A percentile compares a stretch with the other conserved stretches of the same genome.
Evolutionary conservation across 805 yeast genomes (phyloP).

Genomic region (Candida oleophila): DNA sequence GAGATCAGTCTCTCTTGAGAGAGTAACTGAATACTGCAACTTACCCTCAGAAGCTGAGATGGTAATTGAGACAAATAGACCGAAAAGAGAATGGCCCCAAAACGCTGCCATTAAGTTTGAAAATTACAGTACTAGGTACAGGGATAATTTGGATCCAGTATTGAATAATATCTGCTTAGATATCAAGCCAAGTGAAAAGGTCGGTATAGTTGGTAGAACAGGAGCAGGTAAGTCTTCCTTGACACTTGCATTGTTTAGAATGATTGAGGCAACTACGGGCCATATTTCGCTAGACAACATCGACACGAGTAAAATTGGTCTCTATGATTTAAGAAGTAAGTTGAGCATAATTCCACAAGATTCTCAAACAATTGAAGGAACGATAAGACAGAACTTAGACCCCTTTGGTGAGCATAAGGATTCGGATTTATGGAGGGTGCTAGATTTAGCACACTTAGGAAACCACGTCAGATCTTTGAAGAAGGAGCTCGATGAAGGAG

Average conservation of each 20-base stretch:
- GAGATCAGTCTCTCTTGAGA: constrained; percentile 24
- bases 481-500: constrained; percentile 8
- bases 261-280: constrained; percentile 25
- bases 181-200: constrained; percentile 22
- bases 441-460: constrained; percentile 27
- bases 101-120: constrained; percentile 21
- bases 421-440: constrained; percentile 23
- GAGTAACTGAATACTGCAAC: constrained; percentile 24
- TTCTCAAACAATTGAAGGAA: constrained; percentile 24
- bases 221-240: constrained; percentile 31
- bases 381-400: constrained; percentile 25
- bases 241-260: constrained; percentile 27
- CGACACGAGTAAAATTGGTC: constrained; percentile 22
- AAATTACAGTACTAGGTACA: constrained; percentile 23
- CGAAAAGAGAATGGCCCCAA: constrained; percentile 19
- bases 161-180: constrained; percentile 21
- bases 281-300: constrained; percentile 23
- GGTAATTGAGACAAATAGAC: constrained; percentile 11
- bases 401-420: constrained; percentile 23
- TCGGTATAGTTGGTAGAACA: constrained; percentile 30
- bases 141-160: constrained; percentile 25
- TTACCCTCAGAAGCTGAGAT: constrained; percentile 18
- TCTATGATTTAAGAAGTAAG: constrained; percentile 25
- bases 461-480: constrained; percentile 23
- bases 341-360: constrained; percentile 31